Conservation (phyloP, 2,329 filamentous ascomycete genomes). For the Aureobasidium pullulans region DNA sequence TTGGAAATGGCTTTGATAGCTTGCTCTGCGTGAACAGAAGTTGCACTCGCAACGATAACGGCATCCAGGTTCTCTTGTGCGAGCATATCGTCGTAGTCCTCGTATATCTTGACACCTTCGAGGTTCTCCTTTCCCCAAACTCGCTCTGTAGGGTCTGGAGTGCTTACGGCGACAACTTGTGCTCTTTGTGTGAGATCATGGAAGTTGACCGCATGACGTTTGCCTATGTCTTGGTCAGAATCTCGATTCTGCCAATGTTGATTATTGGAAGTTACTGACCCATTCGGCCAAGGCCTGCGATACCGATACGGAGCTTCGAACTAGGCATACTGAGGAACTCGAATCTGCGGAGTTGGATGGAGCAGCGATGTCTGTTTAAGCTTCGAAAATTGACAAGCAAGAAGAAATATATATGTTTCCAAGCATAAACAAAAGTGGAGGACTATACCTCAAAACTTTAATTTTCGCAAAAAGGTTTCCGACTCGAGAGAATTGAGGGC, state of each 20-base stretch:
- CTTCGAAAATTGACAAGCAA: no score
- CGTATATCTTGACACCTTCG: conserved; percentile 45
- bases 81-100: conserved; percentile 51
- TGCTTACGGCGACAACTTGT: conserved; percentile 15
- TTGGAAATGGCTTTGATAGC: conserved; percentile 49
- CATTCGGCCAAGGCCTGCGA: conserved; percentile 20
- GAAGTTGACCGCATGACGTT: no score
- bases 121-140: no score
- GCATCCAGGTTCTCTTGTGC: conserved; percentile 48
- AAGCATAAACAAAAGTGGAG: no score
- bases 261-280: neutral
- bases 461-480: no score
- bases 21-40: conserved; percentile 50
- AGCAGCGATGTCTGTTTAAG: no score
- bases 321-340: conserved; percentile 28
- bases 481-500: no score
- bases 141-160: conserved; percentile 18
- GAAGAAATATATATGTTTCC: no score
- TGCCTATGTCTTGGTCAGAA: no score
- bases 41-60: conserved; percentile 48
- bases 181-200: neutral
- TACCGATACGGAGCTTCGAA: conserved; percentile 34
- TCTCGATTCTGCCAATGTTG: no score
- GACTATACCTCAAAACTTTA: no score
- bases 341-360: no score